Percentiles rank a stretch among this genome's conserved stretches.
Evolutionary conservation across 257 asterid species (phyloP).

Genomic region (Galeopsis tetrahit): DNA sequence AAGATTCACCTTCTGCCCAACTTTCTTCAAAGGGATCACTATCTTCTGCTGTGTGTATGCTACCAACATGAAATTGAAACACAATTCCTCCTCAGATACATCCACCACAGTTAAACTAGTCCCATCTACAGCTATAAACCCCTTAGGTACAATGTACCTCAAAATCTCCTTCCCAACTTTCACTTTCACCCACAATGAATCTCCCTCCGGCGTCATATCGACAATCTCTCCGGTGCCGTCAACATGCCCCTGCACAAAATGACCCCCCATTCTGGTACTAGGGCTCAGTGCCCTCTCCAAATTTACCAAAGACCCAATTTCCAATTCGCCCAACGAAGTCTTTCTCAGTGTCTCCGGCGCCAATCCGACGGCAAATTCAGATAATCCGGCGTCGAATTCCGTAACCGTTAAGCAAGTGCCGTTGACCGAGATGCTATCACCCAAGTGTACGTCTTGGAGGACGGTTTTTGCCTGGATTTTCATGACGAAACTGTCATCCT

Average conservation of each 20-base stretch:
- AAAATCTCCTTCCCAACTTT: not conserved
- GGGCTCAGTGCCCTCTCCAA: not conserved
- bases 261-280: not conserved
- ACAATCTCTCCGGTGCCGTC: not conserved
- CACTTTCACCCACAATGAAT: slow-evolving; percentile 3
- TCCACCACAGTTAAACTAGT: slow-evolving; percentile 9
- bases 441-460: not conserved
- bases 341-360: slow-evolving; percentile 2
- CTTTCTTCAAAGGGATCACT: not conserved
- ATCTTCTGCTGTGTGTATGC: not conserved
- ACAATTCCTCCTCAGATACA: slow-evolving; percentile 1
- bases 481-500: not conserved
- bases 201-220: not conserved
- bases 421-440: slow-evolving; percentile 1
- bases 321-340: not conserved
- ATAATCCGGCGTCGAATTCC: not conserved
- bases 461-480: not conserved
- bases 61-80: not conserved
- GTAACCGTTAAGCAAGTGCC: slow-evolving; percentile 1
- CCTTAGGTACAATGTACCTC: slow-evolving; percentile 2
- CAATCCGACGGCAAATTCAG: not conserved
- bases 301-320: not conserved
- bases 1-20: slow-evolving; percentile 5
- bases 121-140: slow-evolving; percentile 9
- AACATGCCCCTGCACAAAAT: not conserved